These are phyloP conservation scores for Cyclotella baltica DNA, from an alignment of 108 stramenopile genomes.

Conservation along the genomic window DNA sequence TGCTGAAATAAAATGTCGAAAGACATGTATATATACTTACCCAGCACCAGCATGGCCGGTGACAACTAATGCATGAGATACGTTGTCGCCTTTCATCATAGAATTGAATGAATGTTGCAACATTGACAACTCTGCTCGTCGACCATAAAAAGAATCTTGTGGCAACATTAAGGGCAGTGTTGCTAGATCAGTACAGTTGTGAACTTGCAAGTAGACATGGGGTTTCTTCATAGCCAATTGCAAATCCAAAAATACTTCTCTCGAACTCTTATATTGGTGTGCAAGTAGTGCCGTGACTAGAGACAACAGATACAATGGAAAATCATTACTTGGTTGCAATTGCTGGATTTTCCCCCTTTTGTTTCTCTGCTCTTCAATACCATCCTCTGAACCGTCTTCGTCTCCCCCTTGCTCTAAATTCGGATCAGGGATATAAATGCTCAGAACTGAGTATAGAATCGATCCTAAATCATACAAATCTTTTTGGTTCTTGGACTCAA, in stretches of 20 bases:
- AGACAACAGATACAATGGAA: slow-evolving; percentile 17
- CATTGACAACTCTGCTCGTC: slow-evolving; percentile 20
- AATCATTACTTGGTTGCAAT: neutral
- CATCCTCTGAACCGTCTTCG: neutral
- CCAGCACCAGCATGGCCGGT: slow-evolving; percentile 38
- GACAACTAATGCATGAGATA: slow-evolving; percentile 7
- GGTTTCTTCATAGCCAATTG: slow-evolving; percentile 6
- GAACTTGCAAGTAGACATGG: neutral
- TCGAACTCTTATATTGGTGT: neutral
- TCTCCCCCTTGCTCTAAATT: neutral
- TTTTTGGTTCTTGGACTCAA: no score
- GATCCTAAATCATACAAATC: no score
- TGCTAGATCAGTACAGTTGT: neutral
- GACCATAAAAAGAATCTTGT: slow-evolving; percentile 22
- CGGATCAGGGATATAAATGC: no score
- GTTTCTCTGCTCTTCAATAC: neutral
- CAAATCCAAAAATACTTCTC: slow-evolving; percentile 20
- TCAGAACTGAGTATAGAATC: no score
- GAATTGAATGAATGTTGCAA: slow-evolving; percentile 17
- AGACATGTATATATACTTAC: neutral
- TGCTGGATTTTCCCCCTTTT: slow-evolving; percentile 14
- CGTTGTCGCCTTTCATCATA: neutral
- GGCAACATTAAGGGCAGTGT: neutral
- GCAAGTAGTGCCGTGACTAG: slow-evolving; percentile 19
- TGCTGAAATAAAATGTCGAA: neutral